Evolutionary conservation across 176 grass and related monocot genomes (phyloP).

Genomic region (Luzula sylvatica): DNA sequence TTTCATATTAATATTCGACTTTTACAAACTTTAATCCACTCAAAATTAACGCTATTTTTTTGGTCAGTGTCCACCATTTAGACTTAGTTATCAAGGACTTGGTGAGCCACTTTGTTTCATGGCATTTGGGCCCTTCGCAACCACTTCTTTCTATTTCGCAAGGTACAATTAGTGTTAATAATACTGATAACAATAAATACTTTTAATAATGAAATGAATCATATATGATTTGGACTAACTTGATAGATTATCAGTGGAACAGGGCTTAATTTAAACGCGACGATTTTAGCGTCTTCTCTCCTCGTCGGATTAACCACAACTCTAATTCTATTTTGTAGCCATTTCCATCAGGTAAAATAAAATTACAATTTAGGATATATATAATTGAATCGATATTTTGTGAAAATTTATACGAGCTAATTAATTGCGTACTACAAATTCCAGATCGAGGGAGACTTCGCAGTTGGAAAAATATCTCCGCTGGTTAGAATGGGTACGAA

Average conservation of each 20-base stretch:
- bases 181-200: neutral
- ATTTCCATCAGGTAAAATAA: conserved; percentile 76
- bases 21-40: neutral
- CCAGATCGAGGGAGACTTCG: conserved; percentile 73
- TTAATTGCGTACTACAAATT: conserved; percentile 1
- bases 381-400: neutral
- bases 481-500: conserved; percentile 77
- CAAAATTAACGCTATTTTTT: neutral
- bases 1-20: neutral
- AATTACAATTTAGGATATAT: neutral
- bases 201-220: neutral
- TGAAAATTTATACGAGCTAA: conserved; percentile 7
- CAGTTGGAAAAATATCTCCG: conserved; percentile 90
- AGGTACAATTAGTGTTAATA: conserved; percentile 39
- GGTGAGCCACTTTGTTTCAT: conserved; percentile 84
- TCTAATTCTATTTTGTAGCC: conserved; percentile 94
- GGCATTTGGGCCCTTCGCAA: conserved; percentile 91
- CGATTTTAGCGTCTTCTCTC: conserved; percentile 59
- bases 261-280: conserved; percentile 41
- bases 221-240: conserved; percentile 9
- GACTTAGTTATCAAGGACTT: conserved; percentile 78
- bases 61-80: conserved; percentile 77
- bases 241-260: conserved; percentile 36
- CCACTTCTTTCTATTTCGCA: conserved; percentile 75
- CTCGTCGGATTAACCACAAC: conserved; percentile 93